Conservation (phyloP, 1,139 yeast genomes). For the Pichia sp. region DNA sequence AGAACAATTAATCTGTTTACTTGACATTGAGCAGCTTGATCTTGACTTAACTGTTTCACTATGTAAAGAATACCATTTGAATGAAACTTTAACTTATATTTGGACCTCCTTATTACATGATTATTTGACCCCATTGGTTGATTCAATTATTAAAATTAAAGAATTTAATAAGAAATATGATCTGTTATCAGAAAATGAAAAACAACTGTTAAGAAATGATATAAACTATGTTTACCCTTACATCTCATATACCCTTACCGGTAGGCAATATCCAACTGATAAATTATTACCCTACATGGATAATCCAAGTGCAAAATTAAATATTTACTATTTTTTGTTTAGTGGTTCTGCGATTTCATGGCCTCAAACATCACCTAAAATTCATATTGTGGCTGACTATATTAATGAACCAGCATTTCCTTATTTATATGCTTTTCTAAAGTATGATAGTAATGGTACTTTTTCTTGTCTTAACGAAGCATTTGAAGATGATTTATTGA, state of each 20-base stretch:
- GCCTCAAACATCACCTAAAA: slow-evolving; percentile 35
- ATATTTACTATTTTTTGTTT: slow-evolving; percentile 52
- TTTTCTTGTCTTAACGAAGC: slow-evolving; percentile 67
- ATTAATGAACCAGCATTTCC: slow-evolving; percentile 49
- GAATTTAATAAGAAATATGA: slow-evolving; percentile 11
- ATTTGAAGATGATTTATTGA: slow-evolving; percentile 66
- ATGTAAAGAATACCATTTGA: slow-evolving; percentile 48
- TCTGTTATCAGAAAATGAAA: slow-evolving; percentile 4
- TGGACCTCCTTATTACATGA: slow-evolving; percentile 65
- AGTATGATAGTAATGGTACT: slow-evolving; percentile 49
- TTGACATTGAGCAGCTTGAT: slow-evolving; percentile 64
- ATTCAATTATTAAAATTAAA: slow-evolving; percentile 41
- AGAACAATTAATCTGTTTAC: slow-evolving; percentile 59
- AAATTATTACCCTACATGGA: slow-evolving; percentile 33
- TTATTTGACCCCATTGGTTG: slow-evolving; percentile 59
- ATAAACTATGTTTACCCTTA: slow-evolving; percentile 47
- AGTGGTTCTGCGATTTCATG: slow-evolving; percentile 42
- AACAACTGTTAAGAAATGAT: slow-evolving; percentile 16
- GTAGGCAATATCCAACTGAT: slow-evolving; percentile 74
- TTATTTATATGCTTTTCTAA: slow-evolving; percentile 44
- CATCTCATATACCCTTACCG: slow-evolving; percentile 63
- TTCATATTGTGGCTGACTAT: slow-evolving; percentile 27
- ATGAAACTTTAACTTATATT: slow-evolving; percentile 59
- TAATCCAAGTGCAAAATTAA: slow-evolving; percentile 36
- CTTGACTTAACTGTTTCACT: slow-evolving; percentile 62